Evolutionary conservation across 345 rosid species (phyloP), one percentile per base, ranked within the genome.

Genomic region (Moricandia moricandioides): DNA sequence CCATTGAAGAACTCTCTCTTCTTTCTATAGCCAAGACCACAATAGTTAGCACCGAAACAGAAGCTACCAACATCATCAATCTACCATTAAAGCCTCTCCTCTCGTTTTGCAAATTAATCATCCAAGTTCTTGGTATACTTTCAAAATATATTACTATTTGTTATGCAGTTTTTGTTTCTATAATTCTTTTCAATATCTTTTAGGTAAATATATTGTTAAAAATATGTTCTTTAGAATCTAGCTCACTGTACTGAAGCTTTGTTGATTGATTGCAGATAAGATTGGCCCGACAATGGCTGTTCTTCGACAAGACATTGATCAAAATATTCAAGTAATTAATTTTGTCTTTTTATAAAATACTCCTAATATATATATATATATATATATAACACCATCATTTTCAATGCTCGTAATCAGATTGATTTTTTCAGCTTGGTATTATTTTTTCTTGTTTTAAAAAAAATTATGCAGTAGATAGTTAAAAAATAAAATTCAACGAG

Each of bases 261-360:
- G 14, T 27, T 70, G 80, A 56, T 70, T n/a, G 51, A 67, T 62
- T 88, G 86, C 86, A 93, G 98, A 93, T 88, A 89, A 89, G 88
- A 86, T 93, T 79, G 98, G 98, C 29, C 98, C 98, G 70, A 91
- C 92, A 69, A 91, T 93, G 97, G 89, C 86, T 39, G 98, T 93
- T 69, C 84, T 93, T 64, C 86, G 98, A 83, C 93, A 88, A 78
- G 98, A 93, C 80, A 78, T 91, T 70, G 67, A 83, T 79, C 91
- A 88, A 76, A 93, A 93, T 76, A 74, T 93, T 75, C 87, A 91
- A 92, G 97, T 88, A 77, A 76, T 54, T 13, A 37, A 47, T 55
- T 60, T 70, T 47, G 51, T 70, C 51, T 29, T 13, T 39, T 70
- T 8, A 29, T 27, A 7, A 39, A 17, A n/a, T 55, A 64, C 1